Conservation (phyloP, 2,329 filamentous ascomycete genomes). For the Sphaceloma murrayae region DNA sequence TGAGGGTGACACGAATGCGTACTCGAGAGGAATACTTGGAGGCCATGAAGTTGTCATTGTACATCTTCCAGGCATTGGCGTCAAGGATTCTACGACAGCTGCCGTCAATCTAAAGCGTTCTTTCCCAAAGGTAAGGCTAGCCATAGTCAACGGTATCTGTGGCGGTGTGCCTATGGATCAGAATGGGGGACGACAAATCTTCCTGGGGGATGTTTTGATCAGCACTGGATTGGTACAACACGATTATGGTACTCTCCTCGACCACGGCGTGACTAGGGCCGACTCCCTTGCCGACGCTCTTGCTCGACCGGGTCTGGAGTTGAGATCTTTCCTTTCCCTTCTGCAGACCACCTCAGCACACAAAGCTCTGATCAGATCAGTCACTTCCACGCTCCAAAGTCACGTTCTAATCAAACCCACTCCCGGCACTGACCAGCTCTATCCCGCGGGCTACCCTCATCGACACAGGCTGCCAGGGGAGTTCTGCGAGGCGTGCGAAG, state of each 20-base stretch:
- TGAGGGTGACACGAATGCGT: conserved; percentile 21
- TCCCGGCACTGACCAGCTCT: no score
- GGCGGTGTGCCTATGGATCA: conserved; percentile 19
- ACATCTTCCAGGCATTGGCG: no score
- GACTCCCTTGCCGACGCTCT: conserved; percentile 20
- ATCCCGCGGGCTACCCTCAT: conserved; percentile 21
- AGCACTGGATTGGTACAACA: conserved; percentile 25
- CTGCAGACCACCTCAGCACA: no score
- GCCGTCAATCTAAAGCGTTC: conserved; percentile 18
- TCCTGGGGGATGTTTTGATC: conserved; percentile 30
- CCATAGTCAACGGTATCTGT: conserved; percentile 22
- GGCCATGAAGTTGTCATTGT: conserved; percentile 21
- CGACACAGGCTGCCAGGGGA: no score
- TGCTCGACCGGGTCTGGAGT: conserved; percentile 20
- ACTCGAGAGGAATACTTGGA: conserved; percentile 21
- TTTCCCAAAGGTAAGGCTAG: conserved; percentile 20
- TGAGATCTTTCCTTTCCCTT: conserved; percentile 21
- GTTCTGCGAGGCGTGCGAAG: no score
- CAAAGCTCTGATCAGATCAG: no score
- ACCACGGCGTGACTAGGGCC: conserved; percentile 22
- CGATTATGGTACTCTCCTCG: conserved; percentile 26
- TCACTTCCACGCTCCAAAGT: no score
- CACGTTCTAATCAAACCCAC: no score
- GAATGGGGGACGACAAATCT: background rate
- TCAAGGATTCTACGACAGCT: no score